phyloP scores from a whole-genome alignment of 208 protist species.

The Wallacemonas sp. region DNA sequence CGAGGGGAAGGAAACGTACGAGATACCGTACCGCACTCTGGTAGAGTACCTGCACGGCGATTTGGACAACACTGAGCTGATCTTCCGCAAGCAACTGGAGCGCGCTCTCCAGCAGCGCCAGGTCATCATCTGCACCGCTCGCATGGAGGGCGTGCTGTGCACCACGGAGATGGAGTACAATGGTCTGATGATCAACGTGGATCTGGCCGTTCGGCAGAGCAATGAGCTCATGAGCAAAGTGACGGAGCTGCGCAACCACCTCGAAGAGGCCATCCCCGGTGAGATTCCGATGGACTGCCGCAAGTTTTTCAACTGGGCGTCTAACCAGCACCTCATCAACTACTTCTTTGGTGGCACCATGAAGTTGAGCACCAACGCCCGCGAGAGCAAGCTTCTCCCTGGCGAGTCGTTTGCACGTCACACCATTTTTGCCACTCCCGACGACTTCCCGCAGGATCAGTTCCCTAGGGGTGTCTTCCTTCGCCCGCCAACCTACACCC shows the following conservation, averaged over 20 bases:
- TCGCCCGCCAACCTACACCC: conserved; percentile 73
- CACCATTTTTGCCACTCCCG: conserved; percentile 57
- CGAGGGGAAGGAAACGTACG: conserved; percentile 87
- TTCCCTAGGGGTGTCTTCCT: conserved; percentile 88
- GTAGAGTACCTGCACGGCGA: conserved; percentile 90
- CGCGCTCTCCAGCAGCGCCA: conserved; percentile 74
- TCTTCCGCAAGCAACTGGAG: conserved; percentile 91
- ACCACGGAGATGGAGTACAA: conserved; percentile 95
- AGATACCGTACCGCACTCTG: conserved; percentile 83
- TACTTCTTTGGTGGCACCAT: conserved; percentile 91
- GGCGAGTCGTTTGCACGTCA: conserved; percentile 83
- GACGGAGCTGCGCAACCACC: conserved; percentile 45
- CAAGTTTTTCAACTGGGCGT: conserved; percentile 94
- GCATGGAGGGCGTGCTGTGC: conserved; percentile 90
- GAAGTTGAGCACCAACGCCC: conserved; percentile 82
- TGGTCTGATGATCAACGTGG: conserved; percentile 88
- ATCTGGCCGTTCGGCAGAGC: conserved; percentile 76
- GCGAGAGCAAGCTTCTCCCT: conserved; percentile 76
- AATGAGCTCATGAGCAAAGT: conserved; percentile 78
- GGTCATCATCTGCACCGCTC: conserved; percentile 74
- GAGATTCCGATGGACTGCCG: conserved; percentile 83
- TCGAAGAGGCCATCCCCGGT: conserved; percentile 72
- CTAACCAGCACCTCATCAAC: conserved; percentile 81
- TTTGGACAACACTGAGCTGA: conserved; percentile 90
- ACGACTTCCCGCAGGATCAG: conserved; percentile 21